These are phyloP conservation scores for Boletus reticuloceps DNA, from an alignment of 768 basidiomycete species.

Conservation along the genomic window DNA sequence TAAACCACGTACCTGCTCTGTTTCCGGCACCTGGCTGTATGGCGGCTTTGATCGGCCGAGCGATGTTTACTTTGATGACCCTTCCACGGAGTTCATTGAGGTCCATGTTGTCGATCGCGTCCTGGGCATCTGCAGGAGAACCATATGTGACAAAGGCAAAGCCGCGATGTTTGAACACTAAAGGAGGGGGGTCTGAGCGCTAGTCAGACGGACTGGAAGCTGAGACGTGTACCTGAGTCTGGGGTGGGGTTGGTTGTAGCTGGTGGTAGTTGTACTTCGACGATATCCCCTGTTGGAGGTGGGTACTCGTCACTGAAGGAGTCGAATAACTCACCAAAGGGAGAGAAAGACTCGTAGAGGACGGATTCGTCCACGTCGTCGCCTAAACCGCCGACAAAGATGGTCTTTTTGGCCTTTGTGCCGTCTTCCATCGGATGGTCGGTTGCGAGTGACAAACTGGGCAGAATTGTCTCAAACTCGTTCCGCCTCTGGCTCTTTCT, in stretches of 20 bases:
- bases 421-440: conserved; percentile 67
- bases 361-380: conserved; percentile 80
- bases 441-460: not conserved
- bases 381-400: conserved; percentile 80
- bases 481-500: no score
- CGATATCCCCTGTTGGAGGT: conserved; percentile 70
- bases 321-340: conserved; percentile 65
- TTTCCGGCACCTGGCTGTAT: conserved; percentile 63
- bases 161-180: conserved; percentile 84
- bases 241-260: conserved; percentile 69
- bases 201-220: conserved; percentile 1
- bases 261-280: conserved; percentile 86
- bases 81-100: conserved; percentile 81
- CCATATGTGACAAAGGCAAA: conserved; percentile 92
- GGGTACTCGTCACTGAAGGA: not conserved
- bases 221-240: conserved; percentile 46
- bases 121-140: conserved; percentile 80
- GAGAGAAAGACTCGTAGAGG: conserved; percentile 77
- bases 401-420: conserved; percentile 78
- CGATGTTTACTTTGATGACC: conserved; percentile 80
- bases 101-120: conserved; percentile 99
- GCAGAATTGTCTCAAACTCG: conserved; percentile 12
- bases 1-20: conserved; percentile 61
- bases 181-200: not conserved
- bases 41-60: conserved; percentile 75